These are phyloP conservation scores for Penicillium sp. DNA, from an alignment of 2,329 filamentous ascomycete genomes.

Conservation along the genomic window DNA sequence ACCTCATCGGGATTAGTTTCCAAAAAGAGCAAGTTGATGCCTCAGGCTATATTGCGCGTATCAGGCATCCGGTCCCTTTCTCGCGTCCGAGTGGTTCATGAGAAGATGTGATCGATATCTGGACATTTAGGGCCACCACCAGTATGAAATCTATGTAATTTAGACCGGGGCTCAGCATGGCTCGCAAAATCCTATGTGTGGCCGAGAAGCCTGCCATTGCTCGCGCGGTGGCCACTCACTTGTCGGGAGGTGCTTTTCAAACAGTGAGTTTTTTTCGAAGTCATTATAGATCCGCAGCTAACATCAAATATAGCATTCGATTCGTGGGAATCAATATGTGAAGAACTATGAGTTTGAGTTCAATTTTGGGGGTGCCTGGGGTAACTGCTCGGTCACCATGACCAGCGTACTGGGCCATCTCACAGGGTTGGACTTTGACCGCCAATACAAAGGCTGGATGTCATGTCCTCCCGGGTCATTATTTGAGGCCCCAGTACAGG, in stretches of 20 bases:
- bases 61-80: conserved; percentile 7
- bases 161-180: conserved; percentile 32
- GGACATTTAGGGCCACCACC: conserved; percentile 5
- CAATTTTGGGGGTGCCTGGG: conserved; percentile 78
- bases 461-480: conserved; percentile 74
- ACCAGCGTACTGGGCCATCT: conserved; percentile 90
- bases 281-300: conserved; percentile 10
- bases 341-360: conserved; percentile 95
- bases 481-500: conserved; percentile 76
- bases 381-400: conserved; percentile 82
- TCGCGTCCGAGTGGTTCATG: conserved; percentile 18
- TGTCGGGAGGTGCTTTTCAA: conserved; percentile 72
- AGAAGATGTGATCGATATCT: conserved; percentile 15
- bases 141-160: conserved; percentile 12
- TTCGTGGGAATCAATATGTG: conserved; percentile 69
- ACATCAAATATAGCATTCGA: conserved; percentile 58
- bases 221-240: conserved; percentile 86
- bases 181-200: conserved; percentile 66
- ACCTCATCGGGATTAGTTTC: conserved; percentile 19
- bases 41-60: conserved; percentile 15
- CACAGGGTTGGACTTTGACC: conserved; percentile 72
- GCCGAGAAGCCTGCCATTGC: conserved; percentile 93
- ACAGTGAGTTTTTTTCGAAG: conserved; percentile 56
- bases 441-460: conserved; percentile 73
- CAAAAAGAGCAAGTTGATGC: conserved; percentile 3